Conservation (phyloP, 2,329 filamentous ascomycete species). For the Ambrosiella xylebori region DNA sequence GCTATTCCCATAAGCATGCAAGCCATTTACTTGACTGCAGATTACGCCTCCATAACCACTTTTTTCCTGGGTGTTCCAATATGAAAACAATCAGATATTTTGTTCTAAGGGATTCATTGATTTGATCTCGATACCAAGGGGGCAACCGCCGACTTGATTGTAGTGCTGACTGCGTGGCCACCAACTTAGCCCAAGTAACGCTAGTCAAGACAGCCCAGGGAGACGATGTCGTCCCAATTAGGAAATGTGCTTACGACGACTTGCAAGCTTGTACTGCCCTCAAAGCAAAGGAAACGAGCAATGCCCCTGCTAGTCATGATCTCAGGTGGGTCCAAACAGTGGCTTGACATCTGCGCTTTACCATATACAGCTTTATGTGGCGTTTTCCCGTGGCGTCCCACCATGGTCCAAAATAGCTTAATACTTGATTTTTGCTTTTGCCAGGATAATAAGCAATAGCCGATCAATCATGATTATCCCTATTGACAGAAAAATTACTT, state of each 20-base stretch:
- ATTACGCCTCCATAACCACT: not conserved
- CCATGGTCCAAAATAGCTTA: not conserved
- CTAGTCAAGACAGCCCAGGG: not conserved
- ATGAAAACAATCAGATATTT: not conserved
- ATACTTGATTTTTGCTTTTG: no score
- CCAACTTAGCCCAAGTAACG: not conserved
- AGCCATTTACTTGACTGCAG: not conserved
- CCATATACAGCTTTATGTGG: not conserved
- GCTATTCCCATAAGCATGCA: not conserved
- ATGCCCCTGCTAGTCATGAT: not conserved
- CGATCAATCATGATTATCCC: no score
- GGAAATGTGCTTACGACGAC: not conserved
- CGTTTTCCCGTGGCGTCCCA: not conserved
- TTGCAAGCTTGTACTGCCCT: not conserved
- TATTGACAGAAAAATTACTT: no score
- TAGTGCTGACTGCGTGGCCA: not conserved
- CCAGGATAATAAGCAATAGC: no score
- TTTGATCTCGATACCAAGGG: not conserved
- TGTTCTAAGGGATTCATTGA: not conserved
- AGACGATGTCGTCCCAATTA: not conserved
- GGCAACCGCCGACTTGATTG: not conserved
- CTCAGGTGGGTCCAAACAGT: not conserved
- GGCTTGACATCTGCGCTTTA: not conserved
- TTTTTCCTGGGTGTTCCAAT: not conserved
- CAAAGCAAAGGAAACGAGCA: not conserved